Evolutionary conservation across 2,329 filamentous ascomycete genomes (phyloP).

Genomic region (Pseudocercospora cruenta): DNA sequence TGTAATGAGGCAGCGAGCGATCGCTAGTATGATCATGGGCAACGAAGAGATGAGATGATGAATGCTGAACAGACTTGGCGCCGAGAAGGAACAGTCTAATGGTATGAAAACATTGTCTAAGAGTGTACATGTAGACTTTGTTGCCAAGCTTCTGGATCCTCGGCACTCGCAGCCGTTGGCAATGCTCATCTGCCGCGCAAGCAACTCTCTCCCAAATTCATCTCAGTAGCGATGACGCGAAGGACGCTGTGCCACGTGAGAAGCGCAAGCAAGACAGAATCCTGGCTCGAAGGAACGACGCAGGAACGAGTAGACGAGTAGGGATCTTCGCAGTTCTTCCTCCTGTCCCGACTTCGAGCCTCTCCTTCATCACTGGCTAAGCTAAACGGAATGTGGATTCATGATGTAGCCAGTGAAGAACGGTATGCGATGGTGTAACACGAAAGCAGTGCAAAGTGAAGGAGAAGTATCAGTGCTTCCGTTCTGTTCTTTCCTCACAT

Average conservation of each 20-base stretch:
- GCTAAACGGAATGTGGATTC: constrained; percentile 4
- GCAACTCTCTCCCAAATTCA: too few species aligned
- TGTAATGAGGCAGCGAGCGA: too few species aligned
- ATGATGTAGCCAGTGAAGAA: constrained; percentile 6
- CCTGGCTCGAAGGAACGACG: not conserved
- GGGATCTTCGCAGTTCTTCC: constrained; percentile 1
- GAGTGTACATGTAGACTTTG: too few species aligned
- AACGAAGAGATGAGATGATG: too few species aligned
- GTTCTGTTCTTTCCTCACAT: not conserved
- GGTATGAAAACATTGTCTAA: too few species aligned
- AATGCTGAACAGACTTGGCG: too few species aligned
- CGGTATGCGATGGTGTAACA: constrained; percentile 4
- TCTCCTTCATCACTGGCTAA: constrained; percentile 1
- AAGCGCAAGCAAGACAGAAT: not conserved
- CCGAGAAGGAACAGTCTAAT: too few species aligned
- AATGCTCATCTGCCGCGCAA: too few species aligned
- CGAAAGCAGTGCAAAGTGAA: not conserved
- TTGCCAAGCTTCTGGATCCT: too few species aligned
- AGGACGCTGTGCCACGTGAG: not conserved
- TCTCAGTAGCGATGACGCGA: not conserved
- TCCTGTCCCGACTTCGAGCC: constrained; percentile 2
- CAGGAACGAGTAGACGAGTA: constrained; percentile 1
- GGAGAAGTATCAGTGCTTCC: not conserved
- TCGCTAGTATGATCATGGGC: too few species aligned
- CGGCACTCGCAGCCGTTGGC: too few species aligned